phyloP scores from a whole-genome alignment of 2,329 filamentous ascomycete genomes.

The Exophiala bonariae region DNA sequence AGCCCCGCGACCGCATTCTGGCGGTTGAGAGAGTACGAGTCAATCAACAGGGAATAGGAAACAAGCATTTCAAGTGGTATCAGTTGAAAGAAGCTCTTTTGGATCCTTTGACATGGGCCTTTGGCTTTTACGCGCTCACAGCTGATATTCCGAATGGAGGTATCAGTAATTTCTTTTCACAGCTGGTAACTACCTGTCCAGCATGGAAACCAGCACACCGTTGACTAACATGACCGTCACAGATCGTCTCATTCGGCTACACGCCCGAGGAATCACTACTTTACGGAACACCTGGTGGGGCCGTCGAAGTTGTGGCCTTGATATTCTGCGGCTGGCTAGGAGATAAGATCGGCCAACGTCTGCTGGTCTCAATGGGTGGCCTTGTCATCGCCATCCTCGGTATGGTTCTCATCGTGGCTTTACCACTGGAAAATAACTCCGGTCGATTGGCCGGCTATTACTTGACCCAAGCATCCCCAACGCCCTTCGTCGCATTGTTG shows the following conservation, averaged over 20 bases:
- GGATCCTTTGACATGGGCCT: conserved; percentile 62
- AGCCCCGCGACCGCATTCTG: conserved; percentile 64
- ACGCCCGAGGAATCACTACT: conserved; percentile 62
- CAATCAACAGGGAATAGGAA: conserved; percentile 75
- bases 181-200: conserved; percentile 41
- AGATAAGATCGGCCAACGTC: conserved; percentile 56
- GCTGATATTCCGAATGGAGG: conserved; percentile 61
- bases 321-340: conserved; percentile 58
- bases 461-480: conserved; percentile 60
- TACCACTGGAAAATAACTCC: conserved; percentile 57
- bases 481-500: conserved; percentile 64
- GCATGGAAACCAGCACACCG: neutral
- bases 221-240: neutral
- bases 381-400: conserved; percentile 23
- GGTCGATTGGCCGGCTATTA: conserved; percentile 67
- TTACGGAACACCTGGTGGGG: conserved; percentile 65
- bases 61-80: conserved; percentile 66
- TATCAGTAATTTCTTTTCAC: conserved; percentile 62
- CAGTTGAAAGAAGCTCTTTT: conserved; percentile 63
- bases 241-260: conserved; percentile 65
- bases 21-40: conserved; percentile 70
- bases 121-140: conserved; percentile 58
- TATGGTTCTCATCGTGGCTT: conserved; percentile 45
- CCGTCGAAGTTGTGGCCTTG: conserved; percentile 62
- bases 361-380: conserved; percentile 59